Evolutionary conservation across 1,284 basidiomycete species (phyloP).

Genomic region (Pseudozyma pruni): DNA sequence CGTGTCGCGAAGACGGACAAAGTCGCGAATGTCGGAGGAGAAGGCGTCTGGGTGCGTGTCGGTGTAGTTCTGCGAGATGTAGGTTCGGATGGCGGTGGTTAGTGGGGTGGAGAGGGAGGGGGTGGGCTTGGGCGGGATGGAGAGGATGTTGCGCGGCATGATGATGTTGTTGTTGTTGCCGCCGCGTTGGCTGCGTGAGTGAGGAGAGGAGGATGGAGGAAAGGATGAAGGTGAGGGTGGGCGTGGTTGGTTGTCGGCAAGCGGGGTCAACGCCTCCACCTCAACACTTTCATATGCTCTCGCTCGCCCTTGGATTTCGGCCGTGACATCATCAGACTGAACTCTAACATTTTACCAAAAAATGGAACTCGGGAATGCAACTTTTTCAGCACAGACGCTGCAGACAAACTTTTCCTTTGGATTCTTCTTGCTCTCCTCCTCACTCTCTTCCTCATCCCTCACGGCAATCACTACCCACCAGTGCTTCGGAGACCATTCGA

Average conservation of each 20-base stretch:
- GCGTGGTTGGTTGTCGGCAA: background rate
- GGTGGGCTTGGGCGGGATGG: constrained; percentile 54
- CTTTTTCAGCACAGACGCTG: constrained; percentile 15
- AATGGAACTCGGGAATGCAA: constrained; percentile 14
- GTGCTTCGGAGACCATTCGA: background rate
- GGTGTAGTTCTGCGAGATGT: constrained; percentile 76
- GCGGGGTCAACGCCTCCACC: constrained; percentile 32
- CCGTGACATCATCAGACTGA: constrained; percentile 4
- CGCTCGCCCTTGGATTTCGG: constrained; percentile 5
- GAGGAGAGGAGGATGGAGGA: background rate
- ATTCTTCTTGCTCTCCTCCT: constrained; percentile 2
- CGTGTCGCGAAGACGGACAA: constrained; percentile 76
- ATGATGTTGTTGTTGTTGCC: background rate
- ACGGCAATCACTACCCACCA: too few relatives aligned
- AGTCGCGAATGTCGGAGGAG: constrained; percentile 78
- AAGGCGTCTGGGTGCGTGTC: constrained; percentile 91
- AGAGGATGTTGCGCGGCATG: constrained; percentile 61
- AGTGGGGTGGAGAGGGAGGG: constrained; percentile 38
- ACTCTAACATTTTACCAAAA: too few relatives aligned
- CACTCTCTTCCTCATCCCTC: background rate
- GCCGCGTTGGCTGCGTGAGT: too few relatives aligned
- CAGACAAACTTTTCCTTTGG: constrained; percentile 7
- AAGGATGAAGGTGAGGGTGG: background rate
- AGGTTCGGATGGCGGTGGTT: constrained; percentile 73
- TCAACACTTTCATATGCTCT: constrained; percentile 15